These are phyloP conservation scores for Xylariaceae sp. DNA, from an alignment of 2,329 filamentous ascomycete genomes.

Conservation along the genomic window DNA sequence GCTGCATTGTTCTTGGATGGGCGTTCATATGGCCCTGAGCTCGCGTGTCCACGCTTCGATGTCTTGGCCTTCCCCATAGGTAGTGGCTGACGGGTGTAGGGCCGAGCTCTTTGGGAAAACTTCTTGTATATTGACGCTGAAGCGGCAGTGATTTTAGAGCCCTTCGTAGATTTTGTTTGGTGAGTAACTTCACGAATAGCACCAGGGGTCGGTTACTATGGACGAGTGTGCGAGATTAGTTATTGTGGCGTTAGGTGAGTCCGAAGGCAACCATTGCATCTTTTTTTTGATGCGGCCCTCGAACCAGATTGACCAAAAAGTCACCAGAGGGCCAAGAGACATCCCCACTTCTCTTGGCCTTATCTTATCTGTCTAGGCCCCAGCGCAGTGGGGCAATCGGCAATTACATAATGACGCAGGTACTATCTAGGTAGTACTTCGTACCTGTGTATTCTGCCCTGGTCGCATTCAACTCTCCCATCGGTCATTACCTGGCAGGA, in stretches of 20 bases:
- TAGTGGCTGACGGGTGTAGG: not conserved
- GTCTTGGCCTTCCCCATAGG: conserved; percentile 43
- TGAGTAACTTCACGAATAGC: not conserved
- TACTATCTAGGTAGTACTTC: too few relatives aligned
- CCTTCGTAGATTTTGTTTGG: not conserved
- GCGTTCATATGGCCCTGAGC: conserved; percentile 42
- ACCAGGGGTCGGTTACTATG: not conserved
- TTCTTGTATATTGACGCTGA: not conserved
- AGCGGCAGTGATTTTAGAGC: not conserved
- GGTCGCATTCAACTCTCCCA: not conserved
- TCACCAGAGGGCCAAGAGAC: too few relatives aligned
- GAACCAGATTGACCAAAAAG: too few relatives aligned
- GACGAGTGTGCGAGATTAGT: too few relatives aligned
- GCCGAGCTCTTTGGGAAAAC: conserved; percentile 13
- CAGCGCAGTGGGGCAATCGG: not conserved
- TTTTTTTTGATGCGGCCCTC: conserved; percentile 17
- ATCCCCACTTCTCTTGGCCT: conserved; percentile 1
- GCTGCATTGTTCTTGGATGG: conserved; percentile 31
- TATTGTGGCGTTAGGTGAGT: conserved; percentile 5
- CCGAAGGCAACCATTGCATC: conserved; percentile 6
- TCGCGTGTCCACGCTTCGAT: conserved; percentile 35
- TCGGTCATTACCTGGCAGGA: not conserved
- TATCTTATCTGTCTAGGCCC: conserved; percentile 22
- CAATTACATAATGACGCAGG: not conserved
- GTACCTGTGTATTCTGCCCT: not conserved